Conservation (phyloP, 768 basidiomycete genomes). For the Kwoniella newhampshirensis region DNA sequence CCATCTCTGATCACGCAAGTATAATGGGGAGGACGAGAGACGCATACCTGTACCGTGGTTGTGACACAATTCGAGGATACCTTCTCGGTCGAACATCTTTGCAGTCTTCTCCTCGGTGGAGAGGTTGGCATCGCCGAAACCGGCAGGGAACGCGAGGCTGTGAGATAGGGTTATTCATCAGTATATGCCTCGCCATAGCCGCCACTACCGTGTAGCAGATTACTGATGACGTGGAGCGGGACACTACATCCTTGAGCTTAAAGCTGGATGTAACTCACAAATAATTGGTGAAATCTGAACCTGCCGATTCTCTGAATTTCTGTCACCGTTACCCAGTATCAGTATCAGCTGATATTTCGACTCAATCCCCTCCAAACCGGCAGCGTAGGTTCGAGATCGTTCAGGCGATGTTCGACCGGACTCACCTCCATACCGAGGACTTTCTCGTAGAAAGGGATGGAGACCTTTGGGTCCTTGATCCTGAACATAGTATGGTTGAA, state of each 20-base stretch:
- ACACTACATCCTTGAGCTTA: neutral
- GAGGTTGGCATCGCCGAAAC: constrained; percentile 56
- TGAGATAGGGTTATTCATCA: constrained; percentile 60
- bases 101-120: constrained; percentile 60
- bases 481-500: constrained; percentile 57
- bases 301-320: constrained; percentile 38
- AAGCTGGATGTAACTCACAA: constrained; percentile 13
- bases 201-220: neutral
- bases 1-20: neutral
- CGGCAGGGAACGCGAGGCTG: constrained; percentile 69
- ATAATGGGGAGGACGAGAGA: neutral
- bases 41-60: constrained; percentile 45
- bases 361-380: constrained; percentile 1
- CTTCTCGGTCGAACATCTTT: constrained; percentile 64
- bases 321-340: constrained; percentile 56
- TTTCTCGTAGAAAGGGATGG: constrained; percentile 76
- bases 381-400: constrained; percentile 17
- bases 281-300: constrained; percentile 40
- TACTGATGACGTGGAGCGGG: too few species aligned
- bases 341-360: neutral
- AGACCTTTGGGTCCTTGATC: constrained; percentile 79
- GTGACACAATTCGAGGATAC: constrained; percentile 56
- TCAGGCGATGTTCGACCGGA: too few species aligned
- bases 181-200: neutral
- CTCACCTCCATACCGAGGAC: constrained; percentile 72